phyloP scores from a whole-genome alignment of 768 basidiomycete species.

The Termitomyces sp. region DNA sequence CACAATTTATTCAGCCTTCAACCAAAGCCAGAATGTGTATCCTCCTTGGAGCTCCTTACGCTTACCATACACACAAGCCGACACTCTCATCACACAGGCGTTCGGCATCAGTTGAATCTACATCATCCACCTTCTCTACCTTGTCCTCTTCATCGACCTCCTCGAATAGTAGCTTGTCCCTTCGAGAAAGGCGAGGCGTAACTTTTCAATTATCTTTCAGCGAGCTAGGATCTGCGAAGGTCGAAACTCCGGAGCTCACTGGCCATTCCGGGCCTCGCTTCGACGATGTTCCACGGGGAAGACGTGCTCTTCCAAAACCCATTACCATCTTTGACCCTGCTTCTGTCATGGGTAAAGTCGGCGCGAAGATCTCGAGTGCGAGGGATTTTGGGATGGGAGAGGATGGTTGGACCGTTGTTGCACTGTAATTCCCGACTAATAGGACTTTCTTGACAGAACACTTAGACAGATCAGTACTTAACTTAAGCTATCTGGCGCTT shows the following conservation, averaged over 20 bases:
- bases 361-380: constrained; percentile 6
- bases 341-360: constrained; percentile 7
- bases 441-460: background rate
- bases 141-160: constrained; percentile 3
- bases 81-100: constrained; percentile 5
- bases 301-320: constrained; percentile 9
- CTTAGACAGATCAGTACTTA: background rate
- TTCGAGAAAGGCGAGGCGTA: constrained; percentile 15
- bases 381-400: constrained; percentile 16
- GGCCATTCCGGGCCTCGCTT: background rate
- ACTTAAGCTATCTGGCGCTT: background rate
- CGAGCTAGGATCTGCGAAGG: background rate
- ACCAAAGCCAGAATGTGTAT: constrained; percentile 2
- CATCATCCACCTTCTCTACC: constrained; percentile 5
- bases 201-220: constrained; percentile 8
- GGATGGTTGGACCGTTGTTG: constrained; percentile 13
- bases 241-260: background rate
- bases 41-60: constrained; percentile 1
- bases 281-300: constrained; percentile 6
- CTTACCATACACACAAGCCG: background rate
- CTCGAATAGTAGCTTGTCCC: background rate
- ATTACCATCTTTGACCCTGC: background rate
- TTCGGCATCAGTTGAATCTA: constrained; percentile 8
- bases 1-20: background rate
- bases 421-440: background rate